Base-by-base conservation (phyloP, 2,329 filamentous ascomycete genomes). In the Karstenula rhodostoma region DNA sequence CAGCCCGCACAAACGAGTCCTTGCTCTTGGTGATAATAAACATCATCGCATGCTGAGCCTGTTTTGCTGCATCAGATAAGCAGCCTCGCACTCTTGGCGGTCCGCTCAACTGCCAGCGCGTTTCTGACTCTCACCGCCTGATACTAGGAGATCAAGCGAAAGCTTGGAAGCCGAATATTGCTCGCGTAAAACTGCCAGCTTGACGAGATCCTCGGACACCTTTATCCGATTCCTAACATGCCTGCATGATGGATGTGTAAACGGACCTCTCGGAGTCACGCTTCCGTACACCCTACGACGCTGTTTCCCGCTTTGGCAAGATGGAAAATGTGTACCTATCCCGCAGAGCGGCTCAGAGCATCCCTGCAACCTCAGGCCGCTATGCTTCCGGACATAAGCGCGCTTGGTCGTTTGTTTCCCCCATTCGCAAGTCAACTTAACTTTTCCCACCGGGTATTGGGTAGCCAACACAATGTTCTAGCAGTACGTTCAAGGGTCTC, bases 101-200 rank as follows among this genome's bases (percentile, higher is more conserved):
- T 50, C 63, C 60, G 54, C 42, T 65, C 57, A 66, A 49, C 46
- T 60, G 56, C 60, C 58, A 62, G 61, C 61, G 62, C 60, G 57
- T 66, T 60, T 53, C 57, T 22, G 29, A 13, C 23, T 32, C 53
- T 70, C 65, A 67, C 66, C 66, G 66, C 66, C 48, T 49, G 56
- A 29, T 17, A 37, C n/a, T 44, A 32, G 13, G 12, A 55, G 29
- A 29, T 19, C 19, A 29, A 47, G 52, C 50, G 48, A 51, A 23
- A 51, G 48, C 48, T 51, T 51, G 48, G 48, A 51, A 35, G 48
- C 48, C 19, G 25, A 43, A 43, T 54, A 33, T 9, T 32, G 9
- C 23, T 32, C 51, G 51, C 37, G 52, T 46, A 55, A 23, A 44
- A 12, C 10, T 33, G 19, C 51, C 40, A 25, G 37, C 40, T 25